Evolutionary conservation across 192 early-diverging fungal genomes (phyloP), one percentile per base, ranked within the genome.

Genomic region (Coemansia sp.): DNA sequence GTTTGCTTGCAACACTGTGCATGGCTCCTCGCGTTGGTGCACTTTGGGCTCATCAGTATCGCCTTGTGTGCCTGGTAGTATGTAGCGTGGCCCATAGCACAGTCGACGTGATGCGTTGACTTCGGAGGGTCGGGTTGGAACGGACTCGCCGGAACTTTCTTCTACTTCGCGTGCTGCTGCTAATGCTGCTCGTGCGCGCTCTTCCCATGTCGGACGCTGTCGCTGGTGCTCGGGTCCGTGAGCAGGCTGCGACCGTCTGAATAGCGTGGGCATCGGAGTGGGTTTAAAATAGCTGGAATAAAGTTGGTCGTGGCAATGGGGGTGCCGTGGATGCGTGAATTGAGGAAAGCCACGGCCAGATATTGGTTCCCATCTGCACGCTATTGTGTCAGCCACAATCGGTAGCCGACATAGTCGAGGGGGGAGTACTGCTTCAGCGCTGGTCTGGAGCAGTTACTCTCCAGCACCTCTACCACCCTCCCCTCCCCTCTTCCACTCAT

Each of bases 111-210:
- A 73, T 3, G 65, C 65, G 48, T 73, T 74, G 56, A 79, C 77
- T 26, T 79, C 77, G 3, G 71, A 79, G 10, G 77, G 71, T 23
- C 77, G 77, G 3, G 77, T 79, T 5, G 77, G 77, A 23, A 79
- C 77, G 8, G 77, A 79, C 40, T 79, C 77, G 28, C 77, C 77
- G 2, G 77, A 79, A 36, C 34, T 59, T 36, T 79, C 77, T 13
- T 79, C 77, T 3, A 79, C 77, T 13, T 79, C 77, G 40, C 77
- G 77, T 16, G 77, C 77, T 2, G 77, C 77, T 33, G 77, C 77
- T 36, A 79, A 48, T 9, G 77, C 77, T 20, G 71, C 77, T 9
- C 65, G 67, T 8, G 77, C 65, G 1, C 77, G 71, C 58, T 79
- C 77, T 23, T 79, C 77, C 77, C 77, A 79, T 31, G 77, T 79